Evolutionary conservation across 2,329 filamentous ascomycete species (phyloP).

Genomic region (Colletotrichum cuscutae): DNA sequence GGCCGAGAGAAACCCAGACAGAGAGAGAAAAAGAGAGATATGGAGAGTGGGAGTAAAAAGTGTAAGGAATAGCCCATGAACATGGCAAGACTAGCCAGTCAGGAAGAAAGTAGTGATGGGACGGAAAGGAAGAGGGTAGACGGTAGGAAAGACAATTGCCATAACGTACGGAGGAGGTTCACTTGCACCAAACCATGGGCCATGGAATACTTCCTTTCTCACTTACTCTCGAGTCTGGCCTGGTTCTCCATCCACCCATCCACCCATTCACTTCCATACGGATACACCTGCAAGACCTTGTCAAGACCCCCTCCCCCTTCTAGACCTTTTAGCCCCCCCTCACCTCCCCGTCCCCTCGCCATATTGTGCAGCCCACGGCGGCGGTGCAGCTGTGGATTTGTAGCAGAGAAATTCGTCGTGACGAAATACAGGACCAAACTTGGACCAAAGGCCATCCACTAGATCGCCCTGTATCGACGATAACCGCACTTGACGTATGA

Average conservation of each 20-base stretch:
- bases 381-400: slow-evolving; percentile 33
- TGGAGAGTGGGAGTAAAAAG: slow-evolving; percentile 6
- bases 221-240: not conserved
- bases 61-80: slow-evolving; percentile 21
- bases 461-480: slow-evolving; percentile 22
- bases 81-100: slow-evolving; percentile 6
- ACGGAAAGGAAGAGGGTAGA: slow-evolving; percentile 25
- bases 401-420: slow-evolving; percentile 33
- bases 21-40: not conserved
- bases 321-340: slow-evolving; percentile 12
- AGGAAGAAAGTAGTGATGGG: slow-evolving; percentile 20
- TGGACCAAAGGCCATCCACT: slow-evolving; percentile 16
- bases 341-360: slow-evolving; percentile 2
- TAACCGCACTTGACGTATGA: slow-evolving; percentile 30
- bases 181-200: slow-evolving; percentile 10
- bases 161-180: slow-evolving; percentile 2
- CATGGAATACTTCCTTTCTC: not conserved
- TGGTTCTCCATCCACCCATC: slow-evolving; percentile 1
- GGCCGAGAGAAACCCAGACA: too few species aligned
- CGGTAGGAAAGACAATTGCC: slow-evolving; percentile 4
- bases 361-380: slow-evolving; percentile 21
- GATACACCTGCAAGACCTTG: slow-evolving; percentile 25
- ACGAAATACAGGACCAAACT: slow-evolving; percentile 23
- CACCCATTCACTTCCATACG: slow-evolving; percentile 18
- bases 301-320: slow-evolving; percentile 26